These are phyloP conservation scores for Kwoniella botswanensis DNA, from an alignment of 768 basidiomycete species.

Conservation along the genomic window DNA sequence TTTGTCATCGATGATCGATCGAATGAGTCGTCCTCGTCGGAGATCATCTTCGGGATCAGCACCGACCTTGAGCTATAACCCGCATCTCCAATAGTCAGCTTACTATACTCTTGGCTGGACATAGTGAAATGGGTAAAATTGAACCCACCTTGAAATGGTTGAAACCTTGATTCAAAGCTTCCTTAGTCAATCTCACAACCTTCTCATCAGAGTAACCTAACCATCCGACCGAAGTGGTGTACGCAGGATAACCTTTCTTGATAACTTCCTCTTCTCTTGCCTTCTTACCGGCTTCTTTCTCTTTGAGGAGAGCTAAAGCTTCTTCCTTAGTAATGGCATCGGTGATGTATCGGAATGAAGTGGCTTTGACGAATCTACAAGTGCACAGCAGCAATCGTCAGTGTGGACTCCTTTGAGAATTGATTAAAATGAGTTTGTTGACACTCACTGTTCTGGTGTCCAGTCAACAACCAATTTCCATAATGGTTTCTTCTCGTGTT, in stretches of 20 bases:
- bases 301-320: conserved; percentile 79
- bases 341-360: conserved; percentile 86
- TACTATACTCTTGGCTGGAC: not conserved
- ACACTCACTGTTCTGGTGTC: conserved; percentile 62
- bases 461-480: conserved; percentile 96
- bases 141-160: conserved; percentile 82
- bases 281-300: conserved; percentile 74
- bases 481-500: conserved; percentile 74
- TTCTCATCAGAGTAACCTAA: conserved; percentile 94
- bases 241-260: conserved; percentile 81
- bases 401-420: no score
- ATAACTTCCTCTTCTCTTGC: conserved; percentile 77
- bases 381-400: no score
- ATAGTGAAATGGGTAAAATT: not conserved
- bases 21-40: conserved; percentile 83
- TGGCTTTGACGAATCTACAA: conserved; percentile 69
- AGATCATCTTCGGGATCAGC: conserved; percentile 79
- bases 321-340: conserved; percentile 92
- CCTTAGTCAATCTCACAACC: conserved; percentile 79
- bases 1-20: conserved; percentile 93
- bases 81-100: not conserved
- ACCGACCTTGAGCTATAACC: conserved; percentile 84
- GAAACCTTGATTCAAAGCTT: conserved; percentile 84
- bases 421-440: not conserved
- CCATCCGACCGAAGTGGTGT: conserved; percentile 93